Base-by-base conservation (phyloP, 257 asterid species). In the Penstemon eatonii region DNA sequence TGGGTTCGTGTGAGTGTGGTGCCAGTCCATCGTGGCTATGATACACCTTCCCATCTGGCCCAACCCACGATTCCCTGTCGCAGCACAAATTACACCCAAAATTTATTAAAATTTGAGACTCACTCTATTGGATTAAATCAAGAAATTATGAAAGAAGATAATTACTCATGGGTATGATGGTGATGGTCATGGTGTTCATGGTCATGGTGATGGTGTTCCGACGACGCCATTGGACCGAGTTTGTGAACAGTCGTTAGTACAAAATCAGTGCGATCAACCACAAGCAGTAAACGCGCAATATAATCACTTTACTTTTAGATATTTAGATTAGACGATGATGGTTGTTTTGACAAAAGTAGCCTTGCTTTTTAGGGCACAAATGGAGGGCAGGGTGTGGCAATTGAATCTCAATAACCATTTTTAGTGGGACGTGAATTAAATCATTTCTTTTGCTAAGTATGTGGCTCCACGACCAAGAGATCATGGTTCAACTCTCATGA, bases 11-110 rank as follows among this genome's bases (percentile, higher is more conserved):
- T 1, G 94, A 85, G 77, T 93, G 97, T 40, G 97, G 96, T 68
- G 97, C 96, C 46, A 93, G 84, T 37, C 97, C 97, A 74, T 93
- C 97, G 80, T 93, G 98, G 83, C 97, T 93, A 74, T 93, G 98
- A 83, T 93, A 93, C 66, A 79, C 87, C 79, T 57, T 88, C 74
- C 95, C 97, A 64, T 90, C 96, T 52, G 84, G 75, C 8, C 94
- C 97, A n/a, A 82, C 81, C 95, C 92, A 90, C 12, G 92, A 73
- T 66, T 85, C 95, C 83, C 93, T 92, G 82, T 66, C 58, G 13
- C 42, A 77, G 50, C 65, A 47, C 8, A 38, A 53, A 38, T 3
- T 57, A 7, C 36, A 8, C 54, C 55, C 36, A 8, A 5, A 69
- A 56, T 54, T 53, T 4, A 73, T 10, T 38, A 0, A 12, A 44